Percentiles rank a stretch among this genome's conserved stretches.
phyloP scores from a whole-genome alignment of 2,329 filamentous ascomycete species.

The Hortaea werneckii region DNA sequence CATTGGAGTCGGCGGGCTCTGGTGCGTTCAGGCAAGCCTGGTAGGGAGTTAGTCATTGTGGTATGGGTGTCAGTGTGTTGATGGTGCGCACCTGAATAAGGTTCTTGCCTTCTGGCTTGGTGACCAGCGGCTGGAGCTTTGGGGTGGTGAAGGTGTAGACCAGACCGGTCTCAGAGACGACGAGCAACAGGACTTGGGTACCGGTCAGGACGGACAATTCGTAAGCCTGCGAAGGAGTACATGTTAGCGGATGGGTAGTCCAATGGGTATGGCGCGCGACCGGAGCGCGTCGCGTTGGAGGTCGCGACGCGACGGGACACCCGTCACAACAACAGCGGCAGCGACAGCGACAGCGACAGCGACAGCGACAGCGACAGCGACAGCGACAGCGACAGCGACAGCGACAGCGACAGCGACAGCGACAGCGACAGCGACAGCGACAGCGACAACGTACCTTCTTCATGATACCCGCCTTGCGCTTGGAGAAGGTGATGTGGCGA shows the following conservation, averaged over 20 bases:
- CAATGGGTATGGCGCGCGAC: too few species aligned
- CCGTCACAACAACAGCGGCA: not conserved
- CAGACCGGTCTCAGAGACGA: conserved; percentile 92
- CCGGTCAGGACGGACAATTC: conserved; percentile 95
- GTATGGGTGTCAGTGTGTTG: not conserved
- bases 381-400: not conserved
- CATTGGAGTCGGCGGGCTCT: conserved; percentile 68
- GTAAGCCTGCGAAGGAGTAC: conserved; percentile 58
- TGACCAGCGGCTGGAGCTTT: conserved; percentile 94
- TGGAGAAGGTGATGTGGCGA: conserved; percentile 98
- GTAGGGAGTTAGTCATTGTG: conserved; percentile 17
- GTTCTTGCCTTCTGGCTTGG: conserved; percentile 98
- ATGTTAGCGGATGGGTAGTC: conserved; percentile 3
- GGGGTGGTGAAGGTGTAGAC: conserved; percentile 98
- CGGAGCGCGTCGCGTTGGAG: not conserved
- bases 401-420: not conserved
- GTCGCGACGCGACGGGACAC: not conserved
- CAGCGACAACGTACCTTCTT: conserved; percentile 65
- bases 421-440: not conserved
- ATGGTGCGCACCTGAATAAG: conserved; percentile 68
- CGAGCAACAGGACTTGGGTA: conserved; percentile 90
- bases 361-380: not conserved
- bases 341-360: conserved; percentile 3
- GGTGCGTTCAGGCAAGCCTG: conserved; percentile 95
- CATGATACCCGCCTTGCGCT: conserved; percentile 99